Evolutionary conservation across 441 rosid species (phyloP).

Genomic region (Mallotus japonicus): DNA sequence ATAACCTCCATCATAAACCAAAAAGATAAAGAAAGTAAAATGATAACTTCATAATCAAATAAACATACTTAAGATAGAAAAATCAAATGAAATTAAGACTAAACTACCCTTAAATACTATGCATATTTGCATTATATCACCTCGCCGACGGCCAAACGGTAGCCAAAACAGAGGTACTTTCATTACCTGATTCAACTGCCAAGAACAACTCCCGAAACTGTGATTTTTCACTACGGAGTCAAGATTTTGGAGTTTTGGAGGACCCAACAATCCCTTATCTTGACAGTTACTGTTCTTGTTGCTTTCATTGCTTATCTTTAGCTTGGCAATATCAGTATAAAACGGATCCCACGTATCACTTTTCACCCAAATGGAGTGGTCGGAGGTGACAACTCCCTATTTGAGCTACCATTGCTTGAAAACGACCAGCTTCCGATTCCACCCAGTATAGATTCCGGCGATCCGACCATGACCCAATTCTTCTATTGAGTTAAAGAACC

Average conservation of each 20-base stretch:
- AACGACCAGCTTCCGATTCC: slow-evolving; percentile 54
- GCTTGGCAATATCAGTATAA: too few relatives aligned
- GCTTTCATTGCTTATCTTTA: too few relatives aligned
- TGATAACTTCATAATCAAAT: too few relatives aligned
- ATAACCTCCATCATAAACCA: too few relatives aligned
- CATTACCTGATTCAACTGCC: slow-evolving; percentile 3
- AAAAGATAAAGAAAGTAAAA: too few relatives aligned
- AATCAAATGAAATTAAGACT: too few relatives aligned
- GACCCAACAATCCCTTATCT: slow-evolving; percentile 19
- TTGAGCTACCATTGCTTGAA: slow-evolving; percentile 61
- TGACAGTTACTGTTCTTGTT: slow-evolving; percentile 17
- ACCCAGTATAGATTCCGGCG: slow-evolving; percentile 67
- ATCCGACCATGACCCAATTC: slow-evolving; percentile 38
- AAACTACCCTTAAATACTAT: too few relatives aligned
- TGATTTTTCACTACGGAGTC: slow-evolving; percentile 11
- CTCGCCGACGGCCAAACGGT: too few relatives aligned
- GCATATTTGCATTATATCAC: too few relatives aligned
- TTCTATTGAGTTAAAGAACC: slow-evolving; percentile 23
- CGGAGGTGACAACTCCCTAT: slow-evolving; percentile 61
- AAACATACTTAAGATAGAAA: too few relatives aligned
- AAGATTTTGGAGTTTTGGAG: slow-evolving; percentile 11
- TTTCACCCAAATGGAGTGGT: slow-evolving; percentile 44
- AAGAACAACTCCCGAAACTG: background rate
- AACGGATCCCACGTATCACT: slow-evolving; percentile 54
- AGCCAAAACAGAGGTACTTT: background rate